Conservation (phyloP, 257 asterid species). For the Haberlea rhodopensis region DNA sequence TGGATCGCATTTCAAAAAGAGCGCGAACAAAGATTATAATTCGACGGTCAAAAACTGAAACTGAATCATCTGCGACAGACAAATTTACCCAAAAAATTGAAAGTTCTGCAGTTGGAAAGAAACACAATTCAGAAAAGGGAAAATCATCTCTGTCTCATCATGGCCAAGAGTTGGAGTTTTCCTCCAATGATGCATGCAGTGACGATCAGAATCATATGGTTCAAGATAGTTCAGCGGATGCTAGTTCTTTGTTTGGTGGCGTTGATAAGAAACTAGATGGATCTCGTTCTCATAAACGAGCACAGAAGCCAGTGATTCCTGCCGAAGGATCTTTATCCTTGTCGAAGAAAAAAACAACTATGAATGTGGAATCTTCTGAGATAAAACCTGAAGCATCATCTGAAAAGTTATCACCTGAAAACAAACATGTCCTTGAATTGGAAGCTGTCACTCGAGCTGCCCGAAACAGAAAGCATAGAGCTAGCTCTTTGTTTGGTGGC, state of each 20-base stretch:
- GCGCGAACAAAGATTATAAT: slow-evolving; percentile 54
- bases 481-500: slow-evolving; percentile 25
- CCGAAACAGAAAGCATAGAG: slow-evolving; percentile 50
- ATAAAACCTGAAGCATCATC: slow-evolving; percentile 32
- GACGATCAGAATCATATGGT: slow-evolving; percentile 32
- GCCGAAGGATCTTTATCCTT: slow-evolving; percentile 36
- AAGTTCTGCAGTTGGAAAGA: slow-evolving; percentile 41
- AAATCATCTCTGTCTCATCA: slow-evolving; percentile 36
- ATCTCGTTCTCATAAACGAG: slow-evolving; percentile 32
- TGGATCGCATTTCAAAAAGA: slow-evolving; percentile 51
- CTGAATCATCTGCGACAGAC: slow-evolving; percentile 43
- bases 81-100: slow-evolving; percentile 33
- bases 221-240: slow-evolving; percentile 47
- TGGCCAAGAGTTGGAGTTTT: slow-evolving; percentile 33
- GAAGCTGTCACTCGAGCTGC: slow-evolving; percentile 40
- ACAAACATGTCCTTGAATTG: slow-evolving; percentile 34
- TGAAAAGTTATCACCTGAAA: slow-evolving; percentile 37
- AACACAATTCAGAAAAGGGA: slow-evolving; percentile 41
- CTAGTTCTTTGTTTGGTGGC: slow-evolving; percentile 33
- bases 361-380: slow-evolving; percentile 37
- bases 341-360: slow-evolving; percentile 36
- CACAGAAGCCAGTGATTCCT: slow-evolving; percentile 27
- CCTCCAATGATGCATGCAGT: slow-evolving; percentile 34
- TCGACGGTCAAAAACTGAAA: slow-evolving; percentile 51
- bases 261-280: slow-evolving; percentile 36